Conservation (phyloP, 2,329 filamentous ascomycete genomes). For the Scorias spongiosa region DNA sequence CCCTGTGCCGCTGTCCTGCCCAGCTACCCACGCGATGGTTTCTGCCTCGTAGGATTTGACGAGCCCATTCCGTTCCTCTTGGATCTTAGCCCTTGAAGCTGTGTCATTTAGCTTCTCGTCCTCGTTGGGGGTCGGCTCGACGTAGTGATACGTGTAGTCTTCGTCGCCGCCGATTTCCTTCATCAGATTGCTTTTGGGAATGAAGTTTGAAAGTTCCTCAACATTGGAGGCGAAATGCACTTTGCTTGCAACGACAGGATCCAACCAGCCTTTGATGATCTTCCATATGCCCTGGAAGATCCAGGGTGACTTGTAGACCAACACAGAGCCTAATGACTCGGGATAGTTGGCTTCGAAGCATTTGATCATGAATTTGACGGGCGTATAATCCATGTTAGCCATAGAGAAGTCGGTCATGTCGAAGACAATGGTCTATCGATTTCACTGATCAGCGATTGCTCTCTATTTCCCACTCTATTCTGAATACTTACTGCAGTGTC, state of each 20-base stretch:
- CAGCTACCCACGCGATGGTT: conserved; percentile 61
- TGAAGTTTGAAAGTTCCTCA: conserved; percentile 63
- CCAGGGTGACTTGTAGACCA: conserved; percentile 95
- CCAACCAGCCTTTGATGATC: conserved; percentile 89
- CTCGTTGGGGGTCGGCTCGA: conserved; percentile 61
- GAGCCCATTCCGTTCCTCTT: conserved; percentile 48
- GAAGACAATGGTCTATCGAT: conserved; percentile 65
- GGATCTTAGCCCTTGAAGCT: conserved; percentile 46
- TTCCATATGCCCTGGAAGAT: conserved; percentile 96
- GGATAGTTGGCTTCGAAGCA: conserved; percentile 98
- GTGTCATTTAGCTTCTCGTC: conserved; percentile 56
- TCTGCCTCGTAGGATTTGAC: conserved; percentile 58
- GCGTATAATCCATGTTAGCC: conserved; percentile 96
- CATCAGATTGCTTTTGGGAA: conserved; percentile 54
- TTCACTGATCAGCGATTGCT: conserved; percentile 8
- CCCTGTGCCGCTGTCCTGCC: conserved; percentile 22
- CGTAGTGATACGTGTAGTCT: conserved; percentile 68
- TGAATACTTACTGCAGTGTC: conserved; percentile 69
- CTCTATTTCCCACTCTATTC: not conserved
- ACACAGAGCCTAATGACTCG: conserved; percentile 73
- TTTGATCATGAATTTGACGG: conserved; percentile 98
- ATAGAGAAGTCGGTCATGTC: conserved; percentile 91
- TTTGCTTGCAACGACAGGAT: conserved; percentile 88
- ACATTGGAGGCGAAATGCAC: conserved; percentile 80
- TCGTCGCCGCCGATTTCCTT: conserved; percentile 79